phyloP scores from a whole-genome alignment of 2,329 filamentous ascomycete genomes.

The Myriosclerotinia duriaeana region DNA sequence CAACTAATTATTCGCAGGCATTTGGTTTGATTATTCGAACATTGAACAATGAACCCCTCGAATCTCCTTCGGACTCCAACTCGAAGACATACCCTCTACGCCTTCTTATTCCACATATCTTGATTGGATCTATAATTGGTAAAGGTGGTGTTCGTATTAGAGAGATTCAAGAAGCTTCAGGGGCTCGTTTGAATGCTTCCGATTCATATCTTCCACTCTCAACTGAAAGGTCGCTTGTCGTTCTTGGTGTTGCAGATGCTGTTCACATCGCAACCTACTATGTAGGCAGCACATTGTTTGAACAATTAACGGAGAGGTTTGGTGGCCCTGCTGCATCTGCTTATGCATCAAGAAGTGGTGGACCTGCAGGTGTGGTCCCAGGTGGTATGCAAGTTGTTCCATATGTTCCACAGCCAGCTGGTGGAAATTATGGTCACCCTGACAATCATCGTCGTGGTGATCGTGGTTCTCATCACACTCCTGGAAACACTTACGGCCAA shows the following conservation, averaged over 20 bases:
- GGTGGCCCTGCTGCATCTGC: slow-evolving; percentile 95
- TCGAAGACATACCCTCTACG: slow-evolving; percentile 98
- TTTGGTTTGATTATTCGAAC: slow-evolving; percentile 98
- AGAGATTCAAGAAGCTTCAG: slow-evolving; percentile 97
- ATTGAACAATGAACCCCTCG: slow-evolving; percentile 92
- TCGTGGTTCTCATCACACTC: slow-evolving; percentile 70
- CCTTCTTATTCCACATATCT: slow-evolving; percentile 90
- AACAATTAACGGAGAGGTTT: slow-evolving; percentile 95
- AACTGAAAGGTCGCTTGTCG: slow-evolving; percentile 94
- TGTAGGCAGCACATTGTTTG: slow-evolving; percentile 93
- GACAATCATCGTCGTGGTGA: slow-evolving; percentile 81
- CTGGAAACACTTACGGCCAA: slow-evolving; percentile 70
- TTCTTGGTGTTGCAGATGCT: slow-evolving; percentile 95
- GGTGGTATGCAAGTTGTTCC: slow-evolving; percentile 99
- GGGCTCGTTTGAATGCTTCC: slow-evolving; percentile 92
- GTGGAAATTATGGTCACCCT: slow-evolving; percentile 87
- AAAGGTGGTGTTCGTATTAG: slow-evolving; percentile 95
- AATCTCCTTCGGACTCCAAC: slow-evolving; percentile 82
- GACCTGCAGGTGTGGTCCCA: slow-evolving; percentile 87
- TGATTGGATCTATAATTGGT: slow-evolving; percentile 98
- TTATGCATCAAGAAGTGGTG: slow-evolving; percentile 92
- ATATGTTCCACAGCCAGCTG: slow-evolving; percentile 89
- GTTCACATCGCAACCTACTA: slow-evolving; percentile 99
- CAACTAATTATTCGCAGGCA: slow-evolving; percentile 55
- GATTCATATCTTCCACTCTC: slow-evolving; percentile 92